These are phyloP conservation scores for Neurospora sp. DNA, from an alignment of 495 filamentous ascomycete genomes.

Conservation along the genomic window DNA sequence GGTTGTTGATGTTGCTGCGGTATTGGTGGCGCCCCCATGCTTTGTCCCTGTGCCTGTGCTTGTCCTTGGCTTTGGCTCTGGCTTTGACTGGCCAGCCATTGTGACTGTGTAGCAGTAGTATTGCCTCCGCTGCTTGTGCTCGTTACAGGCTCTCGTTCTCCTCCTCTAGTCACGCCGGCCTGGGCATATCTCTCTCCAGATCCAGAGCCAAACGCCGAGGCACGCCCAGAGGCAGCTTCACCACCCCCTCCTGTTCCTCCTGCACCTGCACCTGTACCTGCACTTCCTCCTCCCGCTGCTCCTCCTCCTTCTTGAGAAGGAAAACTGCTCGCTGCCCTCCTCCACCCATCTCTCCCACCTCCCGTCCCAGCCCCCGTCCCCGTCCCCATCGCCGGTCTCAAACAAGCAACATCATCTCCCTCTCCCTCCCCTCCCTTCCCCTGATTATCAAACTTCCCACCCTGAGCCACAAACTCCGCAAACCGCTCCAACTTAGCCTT, in stretches of 20 bases:
- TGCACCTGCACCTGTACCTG: neutral
- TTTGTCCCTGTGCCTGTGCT: neutral
- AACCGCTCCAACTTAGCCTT: slow-evolving; percentile 20
- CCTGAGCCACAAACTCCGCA: slow-evolving; percentile 19
- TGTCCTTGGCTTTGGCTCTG: neutral
- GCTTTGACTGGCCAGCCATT: neutral
- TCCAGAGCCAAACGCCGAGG: neutral
- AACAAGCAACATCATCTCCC: neutral
- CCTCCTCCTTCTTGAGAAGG: neutral
- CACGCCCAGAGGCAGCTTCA: neutral
- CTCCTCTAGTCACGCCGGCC: neutral
- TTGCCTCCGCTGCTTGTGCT: neutral
- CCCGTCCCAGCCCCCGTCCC: neutral
- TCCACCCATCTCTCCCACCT: neutral
- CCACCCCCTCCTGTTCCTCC: neutral
- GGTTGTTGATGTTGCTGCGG: neutral
- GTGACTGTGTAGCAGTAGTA: neutral
- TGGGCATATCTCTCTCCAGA: neutral
- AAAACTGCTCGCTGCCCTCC: neutral
- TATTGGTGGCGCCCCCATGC: neutral
- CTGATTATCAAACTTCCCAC: neutral
- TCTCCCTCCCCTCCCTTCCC: neutral
- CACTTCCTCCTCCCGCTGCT: neutral
- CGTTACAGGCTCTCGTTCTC: too few relatives aligned
- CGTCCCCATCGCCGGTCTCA: neutral